Evolutionary conservation across 768 basidiomycete species (phyloP).

Genomic region (Hygrophoropsis aurantiaca): DNA sequence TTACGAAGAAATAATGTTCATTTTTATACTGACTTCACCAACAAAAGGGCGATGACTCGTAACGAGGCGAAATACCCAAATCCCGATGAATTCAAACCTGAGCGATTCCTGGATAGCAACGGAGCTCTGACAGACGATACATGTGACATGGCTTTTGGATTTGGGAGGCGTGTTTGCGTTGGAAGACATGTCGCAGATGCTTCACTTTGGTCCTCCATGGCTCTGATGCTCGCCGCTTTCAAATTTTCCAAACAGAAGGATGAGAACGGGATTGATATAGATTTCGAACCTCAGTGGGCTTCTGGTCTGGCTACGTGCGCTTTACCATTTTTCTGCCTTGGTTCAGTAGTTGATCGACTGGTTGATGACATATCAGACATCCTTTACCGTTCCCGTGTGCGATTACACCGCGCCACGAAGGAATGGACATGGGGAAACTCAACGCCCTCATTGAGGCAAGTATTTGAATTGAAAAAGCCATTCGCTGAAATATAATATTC

Average conservation of each 20-base stretch:
- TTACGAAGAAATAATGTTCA: neutral
- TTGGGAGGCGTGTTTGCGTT: conserved; percentile 11
- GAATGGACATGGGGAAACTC: conserved; percentile 5
- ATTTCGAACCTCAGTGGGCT: conserved; percentile 3
- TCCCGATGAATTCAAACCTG: conserved; percentile 36
- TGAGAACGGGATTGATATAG: conserved; percentile 6
- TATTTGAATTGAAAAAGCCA: too few relatives aligned
- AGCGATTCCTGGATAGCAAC: conserved; percentile 23
- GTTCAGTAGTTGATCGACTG: neutral
- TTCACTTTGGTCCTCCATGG: conserved; percentile 8
- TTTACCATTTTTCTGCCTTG: neutral
- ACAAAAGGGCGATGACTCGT: conserved; percentile 32
- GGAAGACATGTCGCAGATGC: conserved; percentile 8
- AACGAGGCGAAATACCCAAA: conserved; percentile 33
- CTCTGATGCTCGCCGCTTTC: conserved; percentile 5
- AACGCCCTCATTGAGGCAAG: conserved; percentile 8
- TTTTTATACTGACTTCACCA: neutral
- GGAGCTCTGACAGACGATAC: conserved; percentile 21
- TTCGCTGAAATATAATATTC: too few relatives aligned
- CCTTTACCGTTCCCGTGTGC: conserved; percentile 1
- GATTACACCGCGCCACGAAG: conserved; percentile 2
- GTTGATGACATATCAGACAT: neutral
- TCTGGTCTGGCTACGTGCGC: conserved; percentile 10
- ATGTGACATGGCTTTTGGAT: conserved; percentile 16
- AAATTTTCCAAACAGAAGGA: conserved; percentile 9